These are phyloP conservation scores for Sphenostylis stenocarpa DNA, from an alignment of 306 rosid species.

Conservation along the genomic window DNA sequence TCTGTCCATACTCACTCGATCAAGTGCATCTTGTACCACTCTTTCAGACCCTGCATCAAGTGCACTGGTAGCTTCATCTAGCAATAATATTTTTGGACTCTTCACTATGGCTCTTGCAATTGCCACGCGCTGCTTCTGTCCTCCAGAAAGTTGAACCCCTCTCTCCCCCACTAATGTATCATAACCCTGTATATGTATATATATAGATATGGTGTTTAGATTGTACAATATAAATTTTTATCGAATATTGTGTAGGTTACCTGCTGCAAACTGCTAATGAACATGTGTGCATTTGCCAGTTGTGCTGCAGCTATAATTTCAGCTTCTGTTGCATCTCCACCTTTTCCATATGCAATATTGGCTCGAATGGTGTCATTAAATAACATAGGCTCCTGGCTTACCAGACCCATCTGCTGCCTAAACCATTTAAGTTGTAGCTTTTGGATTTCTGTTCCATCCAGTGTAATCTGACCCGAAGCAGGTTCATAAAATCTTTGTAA, in stretches of 20 bases:
- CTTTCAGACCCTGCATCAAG: slow-evolving; percentile 77
- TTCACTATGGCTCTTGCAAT: slow-evolving; percentile 66
- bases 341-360: slow-evolving; percentile 70
- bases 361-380: slow-evolving; percentile 62
- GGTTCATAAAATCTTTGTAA: slow-evolving; percentile 71
- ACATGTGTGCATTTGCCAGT: slow-evolving; percentile 64
- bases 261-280: slow-evolving; percentile 66
- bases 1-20: slow-evolving; percentile 53
- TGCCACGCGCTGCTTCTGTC: slow-evolving; percentile 73
- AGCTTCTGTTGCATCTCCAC: slow-evolving; percentile 58
- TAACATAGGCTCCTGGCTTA: slow-evolving; percentile 66
- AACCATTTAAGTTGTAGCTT: slow-evolving; percentile 58
- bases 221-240: not conserved
- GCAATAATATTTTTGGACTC: slow-evolving; percentile 60
- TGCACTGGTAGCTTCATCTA: slow-evolving; percentile 82
- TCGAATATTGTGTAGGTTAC: slow-evolving; percentile 19
- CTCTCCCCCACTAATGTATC: slow-evolving; percentile 57
- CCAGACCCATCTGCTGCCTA: slow-evolving; percentile 70
- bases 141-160: slow-evolving; percentile 63
- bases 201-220: too few species aligned
- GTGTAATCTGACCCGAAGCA: slow-evolving; percentile 59
- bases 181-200: slow-evolving; percentile 67
- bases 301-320: slow-evolving; percentile 67
- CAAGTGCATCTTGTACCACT: slow-evolving; percentile 73
- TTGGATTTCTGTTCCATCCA: slow-evolving; percentile 57